These are phyloP conservation scores for Phylloboletellus chloephorus DNA, from an alignment of 1,284 basidiomycete genomes.

Conservation along the genomic window DNA sequence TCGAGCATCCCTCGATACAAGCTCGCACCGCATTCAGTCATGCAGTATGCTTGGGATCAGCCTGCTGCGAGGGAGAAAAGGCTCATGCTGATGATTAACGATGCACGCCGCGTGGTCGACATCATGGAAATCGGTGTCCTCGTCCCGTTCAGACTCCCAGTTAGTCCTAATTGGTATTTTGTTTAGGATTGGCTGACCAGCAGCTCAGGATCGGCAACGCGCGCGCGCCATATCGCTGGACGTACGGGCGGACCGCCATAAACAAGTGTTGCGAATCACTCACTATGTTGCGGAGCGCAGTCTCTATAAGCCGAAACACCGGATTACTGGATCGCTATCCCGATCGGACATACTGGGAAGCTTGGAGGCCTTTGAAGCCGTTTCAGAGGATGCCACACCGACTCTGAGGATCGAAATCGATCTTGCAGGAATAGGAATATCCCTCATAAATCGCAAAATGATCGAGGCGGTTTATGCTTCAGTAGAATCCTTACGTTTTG, in stretches of 20 bases:
- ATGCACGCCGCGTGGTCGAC: constrained; percentile 73
- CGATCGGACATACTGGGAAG: constrained; percentile 70
- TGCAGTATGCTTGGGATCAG: constrained; percentile 91
- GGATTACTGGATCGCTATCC: constrained; percentile 42
- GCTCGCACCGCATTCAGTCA: constrained; percentile 51
- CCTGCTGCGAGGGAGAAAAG: constrained; percentile 85
- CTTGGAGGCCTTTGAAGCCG: constrained; percentile 82
- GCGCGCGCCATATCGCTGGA: constrained; percentile 79
- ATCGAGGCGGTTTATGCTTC: constrained; percentile 91
- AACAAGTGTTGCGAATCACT: constrained; percentile 84
- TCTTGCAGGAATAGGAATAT: constrained; percentile 90
- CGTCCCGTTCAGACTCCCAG: constrained; percentile 83
- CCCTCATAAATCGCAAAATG: constrained; percentile 84
- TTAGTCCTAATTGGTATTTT: constrained; percentile 34
- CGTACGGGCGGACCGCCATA: constrained; percentile 85
- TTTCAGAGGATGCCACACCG: constrained; percentile 72
- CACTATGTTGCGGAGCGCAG: constrained; percentile 85
- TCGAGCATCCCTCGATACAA: constrained; percentile 43
- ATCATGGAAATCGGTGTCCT: constrained; percentile 96
- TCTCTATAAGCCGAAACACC: constrained; percentile 80
- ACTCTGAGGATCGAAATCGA: constrained; percentile 70
- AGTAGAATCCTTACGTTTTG: constrained; percentile 75
- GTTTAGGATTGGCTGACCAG: constrained; percentile 7
- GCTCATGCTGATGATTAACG: constrained; percentile 64
- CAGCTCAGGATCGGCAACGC: constrained; percentile 46